Base-by-base conservation (phyloP, 148 eudicot genomes). In the Rhododendron ovatum region DNA sequence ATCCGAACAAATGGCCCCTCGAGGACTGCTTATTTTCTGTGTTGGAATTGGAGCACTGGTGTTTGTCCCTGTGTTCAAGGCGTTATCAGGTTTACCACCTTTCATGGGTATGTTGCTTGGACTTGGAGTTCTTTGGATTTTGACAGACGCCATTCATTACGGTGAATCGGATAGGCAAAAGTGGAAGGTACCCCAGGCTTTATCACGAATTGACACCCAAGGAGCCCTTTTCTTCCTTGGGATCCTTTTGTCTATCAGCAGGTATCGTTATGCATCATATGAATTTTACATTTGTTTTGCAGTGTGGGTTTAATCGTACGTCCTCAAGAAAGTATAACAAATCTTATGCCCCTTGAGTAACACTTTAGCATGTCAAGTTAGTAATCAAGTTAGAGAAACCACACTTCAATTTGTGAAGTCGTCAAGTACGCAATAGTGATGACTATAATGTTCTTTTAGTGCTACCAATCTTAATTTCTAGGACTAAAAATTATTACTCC, bases 151-250 rank as follows among this genome's bases (percentile, higher is more conserved):
- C 80, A 97, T 97, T 84, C 99, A 97, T 88, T 97, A 90, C 75
- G 99, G 99, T 82, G 99, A 97, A 90, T 92, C 98, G 26, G 98
- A 93, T 88, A 91, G 98, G 88, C 98, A 94, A 85, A 89, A 81
- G 82, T 89, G 95, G 87, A 97, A 97, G 91, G 99, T 97, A 78
- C 98, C 99, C 53, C 99, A 95, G 87, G 99, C 99, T 63, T 91
- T 97, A 80, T 95, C 99, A 84, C 96, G 99, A 48, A 97, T 97
- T 51, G 99, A 97, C 89, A 97, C 99, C 78, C 99, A 97, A 92
- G 99, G 99, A 89, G 95, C 90, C 76, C 96, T 97, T 61, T 97
- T 97, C 93, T 97, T 97, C 93, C 94, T 95, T 28, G 99, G 99
- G 76, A 95, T 97, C 88, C 96, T 97, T 88, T 88, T 95, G 83